Conservation (phyloP, 2,329 filamentous ascomycete genomes). For the Hypoxylon sp. region DNA sequence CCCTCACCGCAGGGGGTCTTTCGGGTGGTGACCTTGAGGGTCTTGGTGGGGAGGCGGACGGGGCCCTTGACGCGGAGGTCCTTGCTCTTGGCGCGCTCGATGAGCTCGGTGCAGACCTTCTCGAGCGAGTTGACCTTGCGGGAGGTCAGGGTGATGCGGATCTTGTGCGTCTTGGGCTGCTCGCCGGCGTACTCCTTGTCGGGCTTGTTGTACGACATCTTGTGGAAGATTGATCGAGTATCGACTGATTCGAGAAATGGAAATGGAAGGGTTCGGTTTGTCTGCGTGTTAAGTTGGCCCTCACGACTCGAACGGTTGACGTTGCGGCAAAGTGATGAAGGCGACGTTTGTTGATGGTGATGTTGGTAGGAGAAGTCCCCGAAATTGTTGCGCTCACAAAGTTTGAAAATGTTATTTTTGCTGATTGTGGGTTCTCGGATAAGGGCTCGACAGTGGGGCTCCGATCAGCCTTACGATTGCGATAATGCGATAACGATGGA, state of each 20-base stretch:
- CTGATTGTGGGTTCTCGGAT: conserved; percentile 35
- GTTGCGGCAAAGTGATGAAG: conserved; percentile 88
- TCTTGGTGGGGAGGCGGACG: conserved; percentile 97
- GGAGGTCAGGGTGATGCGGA: conserved; percentile 96
- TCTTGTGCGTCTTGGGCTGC: conserved; percentile 89
- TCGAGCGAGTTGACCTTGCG: conserved; percentile 96
- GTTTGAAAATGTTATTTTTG: conserved; percentile 8
- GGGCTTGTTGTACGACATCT: conserved; percentile 94
- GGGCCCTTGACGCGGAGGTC: conserved; percentile 98
- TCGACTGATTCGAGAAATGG: neutral
- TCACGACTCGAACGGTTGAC: conserved; percentile 82
- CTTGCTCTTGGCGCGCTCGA: conserved; percentile 99
- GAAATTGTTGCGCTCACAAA: conserved; percentile 12
- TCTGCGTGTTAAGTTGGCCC: conserved; percentile 58
- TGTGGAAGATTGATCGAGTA: too few species aligned
- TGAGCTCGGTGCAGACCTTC: conserved; percentile 98
- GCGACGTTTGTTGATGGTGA: conserved; percentile 44
- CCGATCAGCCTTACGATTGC: conserved; percentile 6
- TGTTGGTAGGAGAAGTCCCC: conserved; percentile 40
- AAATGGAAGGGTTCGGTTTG: conserved; percentile 41
- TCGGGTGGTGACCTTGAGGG: conserved; percentile 94
- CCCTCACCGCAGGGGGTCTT: conserved; percentile 99
- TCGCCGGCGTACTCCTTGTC: conserved; percentile 83
- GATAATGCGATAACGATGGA: conserved; percentile 3
- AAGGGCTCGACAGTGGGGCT: conserved; percentile 35